Evolutionary conservation across 768 basidiomycete species (phyloP), one percentile per base, ranked within the genome.

Genomic region (Thelephora aurantiotincta): DNA sequence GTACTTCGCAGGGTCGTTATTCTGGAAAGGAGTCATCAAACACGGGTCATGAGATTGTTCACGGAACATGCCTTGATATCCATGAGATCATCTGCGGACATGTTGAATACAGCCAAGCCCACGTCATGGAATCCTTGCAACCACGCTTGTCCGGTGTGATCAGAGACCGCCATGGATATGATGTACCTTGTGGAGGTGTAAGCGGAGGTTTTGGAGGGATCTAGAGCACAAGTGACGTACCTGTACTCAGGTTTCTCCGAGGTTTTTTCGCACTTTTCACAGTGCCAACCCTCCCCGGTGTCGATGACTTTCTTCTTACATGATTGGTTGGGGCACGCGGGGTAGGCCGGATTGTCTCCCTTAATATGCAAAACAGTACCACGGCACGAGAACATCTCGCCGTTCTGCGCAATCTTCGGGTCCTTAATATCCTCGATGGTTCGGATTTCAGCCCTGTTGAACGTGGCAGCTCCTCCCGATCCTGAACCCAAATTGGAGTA

Each of bases 101-200:
- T 81, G 22, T 77, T 83, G 52, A 97, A 80, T 13, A 99, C 64
- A 3, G 68, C 65, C 46, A 78, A 62, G 4, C 91, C 96, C 33
- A 83, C 77, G 5, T 98, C 94, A 60, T 99, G 94, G 71, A 99
- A 99, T 3, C 86, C 90, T 52, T 88, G 87, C 41, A 97, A 67
- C 94, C 94, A 98, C 14, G 79, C 74, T 62, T 93, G 88, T 18
- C 79, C 81, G 14, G 89, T 86, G 66, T 80, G 76, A 62, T 99
- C 96, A n/a, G 88, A 76, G 2, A 90, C 81, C 43, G 86, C 87
- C 68, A 96, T 71, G 35, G 79, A 74, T 53, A 98, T 71, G 57
- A 94, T 80, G 54, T 85, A 89, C 46, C 84, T 43, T 30, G 42
- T 48, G 35, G 19, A 35, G 22, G 23, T 49, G 54, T 50, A 9